Conservation (phyloP, 768 basidiomycete species). For the Myochromella boudieri region DNA sequence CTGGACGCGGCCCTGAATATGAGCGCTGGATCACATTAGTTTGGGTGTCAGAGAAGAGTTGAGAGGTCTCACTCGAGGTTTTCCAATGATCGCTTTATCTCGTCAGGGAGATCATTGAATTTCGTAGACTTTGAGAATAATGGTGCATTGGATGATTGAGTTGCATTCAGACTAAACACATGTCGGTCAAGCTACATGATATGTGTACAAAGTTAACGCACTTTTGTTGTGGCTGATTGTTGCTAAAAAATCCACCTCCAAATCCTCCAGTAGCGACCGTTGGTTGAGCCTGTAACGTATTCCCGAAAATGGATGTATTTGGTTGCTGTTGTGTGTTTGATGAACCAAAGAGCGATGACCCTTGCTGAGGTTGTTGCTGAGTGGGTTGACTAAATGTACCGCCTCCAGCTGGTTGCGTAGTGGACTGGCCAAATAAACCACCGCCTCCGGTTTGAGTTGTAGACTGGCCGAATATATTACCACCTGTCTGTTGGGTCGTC, state of each 20-base stretch:
- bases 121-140: slow-evolving; percentile 62
- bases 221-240: slow-evolving; percentile 29
- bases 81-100: slow-evolving; percentile 63
- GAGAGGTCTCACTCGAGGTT: slow-evolving; percentile 58
- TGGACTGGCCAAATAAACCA: slow-evolving; percentile 26
- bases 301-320: slow-evolving; percentile 21
- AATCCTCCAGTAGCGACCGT: slow-evolving; percentile 29
- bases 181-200: slow-evolving; percentile 1
- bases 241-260: slow-evolving; percentile 32
- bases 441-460: slow-evolving; percentile 13
- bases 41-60: neutral
- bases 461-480: slow-evolving; percentile 29
- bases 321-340: slow-evolving; percentile 16
- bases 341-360: slow-evolving; percentile 13
- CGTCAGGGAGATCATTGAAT: slow-evolving; percentile 81
- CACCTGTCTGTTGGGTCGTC: slow-evolving; percentile 16
- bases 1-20: slow-evolving; percentile 77
- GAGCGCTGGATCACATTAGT: slow-evolving; percentile 38
- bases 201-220: neutral
- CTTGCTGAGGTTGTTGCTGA: slow-evolving; percentile 18
- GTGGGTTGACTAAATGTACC: slow-evolving; percentile 19
- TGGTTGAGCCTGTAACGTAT: slow-evolving; percentile 30
- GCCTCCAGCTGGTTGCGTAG: slow-evolving; percentile 17
- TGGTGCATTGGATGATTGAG: slow-evolving; percentile 28
- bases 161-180: slow-evolving; percentile 7